Base-by-base conservation (phyloP, 352 stramenopile species). In the Nothophytophthora sp. region DNA sequence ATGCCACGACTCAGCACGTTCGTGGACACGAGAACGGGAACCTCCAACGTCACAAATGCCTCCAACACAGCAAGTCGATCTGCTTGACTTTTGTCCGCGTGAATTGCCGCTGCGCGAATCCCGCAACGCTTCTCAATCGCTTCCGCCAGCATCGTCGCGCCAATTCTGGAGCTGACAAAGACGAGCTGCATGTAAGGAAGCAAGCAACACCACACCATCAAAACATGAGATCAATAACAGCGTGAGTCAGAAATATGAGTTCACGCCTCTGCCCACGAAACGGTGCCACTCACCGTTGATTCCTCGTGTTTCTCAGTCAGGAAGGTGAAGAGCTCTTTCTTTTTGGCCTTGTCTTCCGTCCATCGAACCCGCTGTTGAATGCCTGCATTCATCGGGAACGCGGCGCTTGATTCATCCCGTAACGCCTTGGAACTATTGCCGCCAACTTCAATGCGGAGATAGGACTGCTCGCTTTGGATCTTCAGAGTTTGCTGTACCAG, bases 1-100 rank as follows among this genome's bases (percentile, higher is more conserved):
- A 90, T 88, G 18, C 82, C 82, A 24, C 82, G 82, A 13, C 80
- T 79, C n/a, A 92, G 46, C 22, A 90, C 64, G 40, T 78, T 87
- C 5, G 82, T 92, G 0, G 80, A 78, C 5, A 92, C 77, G 5
- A 90, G 57, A 22, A 90, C 63, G 3, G 54, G 59, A 2, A 76
- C 39, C 6, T 72, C 40, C 41, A 78, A 36, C 9, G 73, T 77
- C 16, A 90, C 61, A 50, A 90, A 92, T 1, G 66, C 39, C 55
- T 92, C 77, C 2, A 92, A 48, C 7, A 80, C 36, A 16, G 40
- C 28, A 9, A 92, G 56, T 8, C 79, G 61, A n/a, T 83, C 77
- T 27, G 60, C 27, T 38, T 90, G 79, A 0, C 57, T 60, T 59
- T 90, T 92, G 47, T 82, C 82, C 3, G 66, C 69, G 22, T 92